A percentile compares a stretch with the other conserved stretches of the same genome.
Conservation (phyloP, 495 filamentous ascomycete genomes). For the Tuber umbilicatum region DNA sequence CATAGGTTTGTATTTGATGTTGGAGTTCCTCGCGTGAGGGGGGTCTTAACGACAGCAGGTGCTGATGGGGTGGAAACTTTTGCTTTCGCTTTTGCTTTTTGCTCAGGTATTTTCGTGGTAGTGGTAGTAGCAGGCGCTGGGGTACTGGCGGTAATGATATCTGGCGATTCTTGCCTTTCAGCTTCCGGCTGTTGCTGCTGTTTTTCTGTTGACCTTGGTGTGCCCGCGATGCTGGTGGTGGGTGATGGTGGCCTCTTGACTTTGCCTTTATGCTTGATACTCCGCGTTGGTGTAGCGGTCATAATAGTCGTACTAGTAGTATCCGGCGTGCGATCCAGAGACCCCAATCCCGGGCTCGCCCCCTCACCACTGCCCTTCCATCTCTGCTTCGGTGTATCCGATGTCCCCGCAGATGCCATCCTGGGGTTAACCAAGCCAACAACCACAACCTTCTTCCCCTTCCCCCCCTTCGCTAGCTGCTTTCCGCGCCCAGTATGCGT, state of each 20-base stretch:
- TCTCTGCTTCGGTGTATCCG: background rate
- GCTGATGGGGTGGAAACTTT: background rate
- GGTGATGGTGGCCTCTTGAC: background rate
- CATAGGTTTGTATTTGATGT: conserved; percentile 13
- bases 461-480: background rate
- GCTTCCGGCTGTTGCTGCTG: background rate
- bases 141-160: background rate
- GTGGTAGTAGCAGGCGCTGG: background rate
- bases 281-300: background rate
- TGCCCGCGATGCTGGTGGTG: background rate
- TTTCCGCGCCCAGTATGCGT: background rate
- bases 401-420: background rate
- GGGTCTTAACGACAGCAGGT: background rate
- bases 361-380: background rate
- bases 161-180: background rate
- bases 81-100: background rate
- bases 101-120: background rate
- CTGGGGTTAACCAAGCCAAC: background rate
- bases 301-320: background rate
- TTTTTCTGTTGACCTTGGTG: background rate
- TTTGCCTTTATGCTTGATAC: background rate
- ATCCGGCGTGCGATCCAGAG: background rate
- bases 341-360: background rate
- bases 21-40: background rate
- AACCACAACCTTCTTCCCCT: background rate